These are phyloP conservation scores for Trebouxiophyceae sp. DNA, from an alignment of 163 green algal genomes.

Conservation along the genomic window DNA sequence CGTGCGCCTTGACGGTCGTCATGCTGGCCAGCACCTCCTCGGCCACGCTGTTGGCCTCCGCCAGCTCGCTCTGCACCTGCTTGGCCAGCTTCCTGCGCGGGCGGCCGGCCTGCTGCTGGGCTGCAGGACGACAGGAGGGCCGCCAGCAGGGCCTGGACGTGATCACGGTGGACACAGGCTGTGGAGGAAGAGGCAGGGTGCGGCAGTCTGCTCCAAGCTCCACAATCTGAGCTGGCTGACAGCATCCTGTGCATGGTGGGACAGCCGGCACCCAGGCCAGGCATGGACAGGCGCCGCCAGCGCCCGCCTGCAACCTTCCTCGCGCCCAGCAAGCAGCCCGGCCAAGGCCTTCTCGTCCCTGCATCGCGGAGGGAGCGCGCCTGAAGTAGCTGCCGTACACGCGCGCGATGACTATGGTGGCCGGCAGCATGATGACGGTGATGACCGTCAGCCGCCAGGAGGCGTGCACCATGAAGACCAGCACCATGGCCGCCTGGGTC, in stretches of 20 bases:
- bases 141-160: background rate
- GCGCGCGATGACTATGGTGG: conserved; percentile 56
- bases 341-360: too few species aligned
- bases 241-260: too few species aligned
- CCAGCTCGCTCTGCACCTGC: conserved; percentile 63
- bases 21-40: conserved; percentile 65
- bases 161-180: too few species aligned
- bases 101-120: too few species aligned
- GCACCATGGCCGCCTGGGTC: conserved; percentile 61
- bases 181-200: too few species aligned
- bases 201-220: too few species aligned
- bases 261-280: too few species aligned
- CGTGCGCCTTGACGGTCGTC: conserved; percentile 51
- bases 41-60: conserved; percentile 67
- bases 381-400: conserved; percentile 71
- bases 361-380: conserved; percentile 1
- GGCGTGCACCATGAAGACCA: conserved; percentile 76
- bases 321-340: too few species aligned
- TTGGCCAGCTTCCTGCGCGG: conserved; percentile 48
- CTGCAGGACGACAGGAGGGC: too few species aligned
- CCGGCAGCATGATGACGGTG: conserved; percentile 76
- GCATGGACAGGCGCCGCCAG: too few species aligned
- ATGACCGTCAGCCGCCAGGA: conserved; percentile 72
- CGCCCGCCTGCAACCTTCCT: too few species aligned
- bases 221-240: too few species aligned